These are phyloP conservation scores for Dorcoceras hygrometricum DNA, from an alignment of 257 asterid genomes.

Conservation along the genomic window DNA sequence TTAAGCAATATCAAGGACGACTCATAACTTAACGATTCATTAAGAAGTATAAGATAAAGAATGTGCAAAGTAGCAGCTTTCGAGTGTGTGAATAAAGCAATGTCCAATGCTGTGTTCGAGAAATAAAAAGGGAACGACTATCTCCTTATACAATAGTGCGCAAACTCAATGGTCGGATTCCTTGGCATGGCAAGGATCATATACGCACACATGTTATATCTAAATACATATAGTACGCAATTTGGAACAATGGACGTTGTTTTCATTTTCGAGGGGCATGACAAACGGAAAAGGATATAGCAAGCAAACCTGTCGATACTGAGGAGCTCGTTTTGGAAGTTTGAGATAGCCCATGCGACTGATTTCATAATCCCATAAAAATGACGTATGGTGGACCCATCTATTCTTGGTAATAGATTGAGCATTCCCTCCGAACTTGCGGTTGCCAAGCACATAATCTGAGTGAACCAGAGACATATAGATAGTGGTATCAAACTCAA, in stretches of 20 bases:
- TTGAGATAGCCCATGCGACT: no score
- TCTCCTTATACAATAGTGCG: no score
- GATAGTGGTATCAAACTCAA: constrained; percentile 1
- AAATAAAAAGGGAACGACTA: background rate
- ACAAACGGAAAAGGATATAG: background rate
- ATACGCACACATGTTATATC: constrained; percentile 1
- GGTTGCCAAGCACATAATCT: constrained; percentile 84
- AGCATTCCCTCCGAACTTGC: constrained; percentile 92
- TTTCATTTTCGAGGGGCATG: background rate
- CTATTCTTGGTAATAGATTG: constrained; percentile 78
- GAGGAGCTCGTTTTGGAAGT: no score
- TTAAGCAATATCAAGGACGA: constrained; percentile 8
- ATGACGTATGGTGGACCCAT: constrained; percentile 94
- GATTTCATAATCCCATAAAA: constrained; percentile 55
- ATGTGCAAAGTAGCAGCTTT: no score
- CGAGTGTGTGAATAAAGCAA: no score
- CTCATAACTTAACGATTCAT: no score
- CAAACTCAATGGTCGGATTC: no score
- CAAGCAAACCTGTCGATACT: constrained; percentile 21
- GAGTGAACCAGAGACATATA: constrained; percentile 24
- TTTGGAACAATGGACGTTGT: background rate
- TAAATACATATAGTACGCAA: background rate
- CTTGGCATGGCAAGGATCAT: no score
- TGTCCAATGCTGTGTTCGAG: background rate
- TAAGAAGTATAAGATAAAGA: no score